phyloP scores from a whole-genome alignment of 2,329 filamentous ascomycete genomes.

The Apiospora hydei region DNA sequence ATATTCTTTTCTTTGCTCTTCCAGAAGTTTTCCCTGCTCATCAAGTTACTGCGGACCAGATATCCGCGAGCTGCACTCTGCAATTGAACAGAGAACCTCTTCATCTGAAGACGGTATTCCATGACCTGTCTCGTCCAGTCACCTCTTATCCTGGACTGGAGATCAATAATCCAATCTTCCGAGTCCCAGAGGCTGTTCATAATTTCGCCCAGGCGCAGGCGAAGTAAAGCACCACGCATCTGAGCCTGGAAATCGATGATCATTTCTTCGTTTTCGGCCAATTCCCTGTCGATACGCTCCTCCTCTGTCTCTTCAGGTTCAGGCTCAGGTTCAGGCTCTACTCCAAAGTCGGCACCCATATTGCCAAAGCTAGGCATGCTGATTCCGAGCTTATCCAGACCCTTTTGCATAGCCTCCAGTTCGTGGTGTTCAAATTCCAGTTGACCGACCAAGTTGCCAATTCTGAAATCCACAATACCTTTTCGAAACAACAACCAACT shows the following conservation, averaged over 20 bases:
- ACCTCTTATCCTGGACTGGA: slow-evolving; percentile 87
- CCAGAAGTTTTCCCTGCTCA: slow-evolving; percentile 71
- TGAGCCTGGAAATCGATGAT: slow-evolving; percentile 88
- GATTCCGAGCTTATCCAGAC: slow-evolving; percentile 91
- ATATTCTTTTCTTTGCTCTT: slow-evolving; percentile 75
- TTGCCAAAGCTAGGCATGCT: slow-evolving; percentile 98
- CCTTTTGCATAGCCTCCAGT: slow-evolving; percentile 95
- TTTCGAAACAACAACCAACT: slow-evolving; percentile 98
- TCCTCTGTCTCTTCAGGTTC: slow-evolving; percentile 76
- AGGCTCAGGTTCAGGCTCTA: slow-evolving; percentile 77
- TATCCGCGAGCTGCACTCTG: slow-evolving; percentile 83
- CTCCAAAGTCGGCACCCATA: slow-evolving; percentile 94
- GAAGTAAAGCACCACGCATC: slow-evolving; percentile 79
- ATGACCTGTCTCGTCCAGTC: slow-evolving; percentile 86
- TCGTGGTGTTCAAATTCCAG: slow-evolving; percentile 98
- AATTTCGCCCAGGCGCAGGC: slow-evolving; percentile 77
- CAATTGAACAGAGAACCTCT: slow-evolving; percentile 76
- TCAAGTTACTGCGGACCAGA: slow-evolving; percentile 70
- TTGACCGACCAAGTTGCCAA: slow-evolving; percentile 95
- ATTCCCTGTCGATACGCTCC: slow-evolving; percentile 82
- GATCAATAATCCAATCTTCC: slow-evolving; percentile 78
- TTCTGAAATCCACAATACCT: slow-evolving; percentile 92
- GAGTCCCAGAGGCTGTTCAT: slow-evolving; percentile 93
- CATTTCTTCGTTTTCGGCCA: slow-evolving; percentile 75
- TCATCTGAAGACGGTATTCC: slow-evolving; percentile 84